A percentile compares a stretch with the other conserved stretches of the same genome.
Conservation (phyloP, 805 yeast genomes). For the Wickerhamiella vanderwaltii region DNA sequence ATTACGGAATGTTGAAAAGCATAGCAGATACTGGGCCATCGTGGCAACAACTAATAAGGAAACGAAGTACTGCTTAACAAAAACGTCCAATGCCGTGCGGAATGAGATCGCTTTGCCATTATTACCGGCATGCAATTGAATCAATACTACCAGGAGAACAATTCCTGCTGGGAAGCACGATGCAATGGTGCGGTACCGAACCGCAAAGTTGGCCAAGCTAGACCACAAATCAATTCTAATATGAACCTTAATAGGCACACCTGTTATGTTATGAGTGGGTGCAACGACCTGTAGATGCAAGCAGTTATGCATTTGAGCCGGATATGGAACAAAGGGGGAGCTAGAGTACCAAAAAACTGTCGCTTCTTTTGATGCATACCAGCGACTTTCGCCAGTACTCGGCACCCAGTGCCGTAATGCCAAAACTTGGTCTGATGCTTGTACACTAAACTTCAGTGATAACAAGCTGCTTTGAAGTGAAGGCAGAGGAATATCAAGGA, state of each 20-base stretch:
- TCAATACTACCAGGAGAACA: constrained; percentile 37
- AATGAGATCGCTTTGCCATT: constrained; percentile 34
- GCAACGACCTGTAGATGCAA: constrained; percentile 11
- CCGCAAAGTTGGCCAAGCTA: constrained; percentile 55
- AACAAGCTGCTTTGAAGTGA: constrained; percentile 17
- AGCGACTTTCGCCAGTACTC: constrained; percentile 16
- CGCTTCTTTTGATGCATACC: constrained; percentile 12
- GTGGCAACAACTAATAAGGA: constrained; percentile 22
- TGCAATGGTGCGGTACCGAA: constrained; percentile 65
- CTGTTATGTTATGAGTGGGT: neutral
- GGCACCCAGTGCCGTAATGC: constrained; percentile 17
- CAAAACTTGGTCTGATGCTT: neutral
- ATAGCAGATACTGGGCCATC: constrained; percentile 25
- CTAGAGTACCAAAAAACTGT: constrained; percentile 21
- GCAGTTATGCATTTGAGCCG: constrained; percentile 1
- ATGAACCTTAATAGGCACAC: constrained; percentile 2
- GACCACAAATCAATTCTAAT: constrained; percentile 38
- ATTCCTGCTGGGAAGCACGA: constrained; percentile 59
- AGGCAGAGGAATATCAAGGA: constrained; percentile 16
- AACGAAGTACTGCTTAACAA: constrained; percentile 27
- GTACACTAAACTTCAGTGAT: constrained; percentile 14
- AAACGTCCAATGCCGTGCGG: constrained; percentile 34
- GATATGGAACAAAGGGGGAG: constrained; percentile 21
- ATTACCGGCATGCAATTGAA: constrained; percentile 41
- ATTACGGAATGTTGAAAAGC: constrained; percentile 15